Percentiles rank a stretch among this genome's conserved stretches.
phyloP scores from a whole-genome alignment of 2,329 filamentous ascomycete species.

The Lachnellula willkommii region DNA sequence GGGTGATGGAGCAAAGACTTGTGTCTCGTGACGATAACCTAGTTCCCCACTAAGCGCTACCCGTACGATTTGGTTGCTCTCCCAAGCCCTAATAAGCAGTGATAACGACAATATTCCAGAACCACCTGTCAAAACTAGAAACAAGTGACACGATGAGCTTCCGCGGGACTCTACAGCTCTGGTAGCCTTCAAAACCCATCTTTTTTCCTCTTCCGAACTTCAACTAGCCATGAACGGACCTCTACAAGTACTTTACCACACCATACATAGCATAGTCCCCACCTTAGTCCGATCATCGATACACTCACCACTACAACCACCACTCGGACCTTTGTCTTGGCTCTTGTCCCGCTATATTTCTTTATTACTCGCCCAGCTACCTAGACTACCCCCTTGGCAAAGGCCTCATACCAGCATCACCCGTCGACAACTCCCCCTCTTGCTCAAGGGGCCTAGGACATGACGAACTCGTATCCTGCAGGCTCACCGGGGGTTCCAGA shows the following conservation, averaged over 20 bases:
- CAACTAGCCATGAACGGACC: slow-evolving; percentile 4
- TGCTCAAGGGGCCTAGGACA: slow-evolving; percentile 3
- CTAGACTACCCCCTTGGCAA: not conserved
- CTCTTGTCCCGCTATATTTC: not conserved
- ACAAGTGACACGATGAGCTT: slow-evolving; percentile 19
- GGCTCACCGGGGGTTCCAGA: slow-evolving; percentile 29
- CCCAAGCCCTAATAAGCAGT: slow-evolving; percentile 2
- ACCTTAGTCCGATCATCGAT: not conserved
- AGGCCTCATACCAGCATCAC: not conserved
- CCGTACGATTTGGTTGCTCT: slow-evolving; percentile 1
- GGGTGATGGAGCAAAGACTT: too few species aligned
- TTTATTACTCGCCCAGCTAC: not conserved
- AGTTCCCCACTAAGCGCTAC: slow-evolving; percentile 13
- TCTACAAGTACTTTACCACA: not conserved
- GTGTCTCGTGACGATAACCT: slow-evolving; percentile 3
- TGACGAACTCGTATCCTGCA: slow-evolving; percentile 30
- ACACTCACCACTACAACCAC: not conserved
- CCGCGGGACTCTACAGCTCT: slow-evolving; percentile 17
- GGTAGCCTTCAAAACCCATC: slow-evolving; percentile 17
- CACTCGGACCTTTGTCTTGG: not conserved
- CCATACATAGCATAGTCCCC: not conserved
- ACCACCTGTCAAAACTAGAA: slow-evolving; percentile 6
- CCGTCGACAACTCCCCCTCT: not conserved
- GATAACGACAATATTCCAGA: slow-evolving; percentile 16
- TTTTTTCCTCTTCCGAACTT: not conserved